Conservation (phyloP, 805 yeast genomes). For the Saturnispora diversa region DNA sequence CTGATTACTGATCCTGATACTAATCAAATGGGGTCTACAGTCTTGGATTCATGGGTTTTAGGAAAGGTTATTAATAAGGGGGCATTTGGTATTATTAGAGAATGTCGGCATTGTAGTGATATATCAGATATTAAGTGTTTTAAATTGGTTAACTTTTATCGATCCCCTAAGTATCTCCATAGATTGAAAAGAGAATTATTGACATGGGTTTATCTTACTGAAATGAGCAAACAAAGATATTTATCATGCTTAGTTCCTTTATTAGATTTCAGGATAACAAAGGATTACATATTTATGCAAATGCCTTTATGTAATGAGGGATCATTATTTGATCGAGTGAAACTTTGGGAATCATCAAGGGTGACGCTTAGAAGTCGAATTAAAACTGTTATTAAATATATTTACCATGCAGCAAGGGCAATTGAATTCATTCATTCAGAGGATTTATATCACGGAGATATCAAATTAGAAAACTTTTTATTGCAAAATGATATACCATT, state of each 20-base stretch:
- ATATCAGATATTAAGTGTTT: constrained; percentile 22
- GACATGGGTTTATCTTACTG: constrained; percentile 51
- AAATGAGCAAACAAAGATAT: constrained; percentile 32
- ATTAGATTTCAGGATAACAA: constrained; percentile 52
- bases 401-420: constrained; percentile 50
- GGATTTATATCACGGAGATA: constrained; percentile 72
- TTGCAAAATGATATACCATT: constrained; percentile 44
- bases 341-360: constrained; percentile 45
- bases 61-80: constrained; percentile 82
- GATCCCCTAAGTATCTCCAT: constrained; percentile 40
- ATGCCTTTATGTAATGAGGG: constrained; percentile 68
- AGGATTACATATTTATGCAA: constrained; percentile 54
- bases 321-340: constrained; percentile 68
- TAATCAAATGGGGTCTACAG: constrained; percentile 62
- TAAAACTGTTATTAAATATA: constrained; percentile 29
- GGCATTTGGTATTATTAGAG: constrained; percentile 78
- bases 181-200: constrained; percentile 64
- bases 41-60: constrained; percentile 44
- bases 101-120: constrained; percentile 18
- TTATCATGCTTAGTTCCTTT: constrained; percentile 63
- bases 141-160: constrained; percentile 25
- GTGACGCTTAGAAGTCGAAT: constrained; percentile 14
- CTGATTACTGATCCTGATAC: constrained; percentile 12
- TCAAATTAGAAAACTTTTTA: constrained; percentile 74
- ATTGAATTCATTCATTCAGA: constrained; percentile 53